Evolutionary conservation across 176 grass and related monocot species (phyloP).

Genomic region (Triticum monococcum): DNA sequence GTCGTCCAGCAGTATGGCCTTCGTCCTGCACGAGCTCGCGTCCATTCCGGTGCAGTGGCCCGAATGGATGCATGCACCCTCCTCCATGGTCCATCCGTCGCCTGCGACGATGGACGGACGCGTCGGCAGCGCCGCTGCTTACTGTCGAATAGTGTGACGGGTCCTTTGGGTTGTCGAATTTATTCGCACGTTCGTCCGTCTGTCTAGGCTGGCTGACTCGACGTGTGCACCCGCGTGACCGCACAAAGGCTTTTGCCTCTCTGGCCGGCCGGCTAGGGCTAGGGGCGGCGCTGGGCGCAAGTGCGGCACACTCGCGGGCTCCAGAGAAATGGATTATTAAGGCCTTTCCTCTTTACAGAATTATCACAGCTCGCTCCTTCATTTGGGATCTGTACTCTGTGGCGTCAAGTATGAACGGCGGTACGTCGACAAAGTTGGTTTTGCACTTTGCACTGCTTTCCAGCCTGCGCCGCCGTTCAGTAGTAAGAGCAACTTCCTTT

Average conservation of each 20-base stretch:
- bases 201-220: neutral
- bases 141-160: neutral
- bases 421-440: neutral
- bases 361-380: neutral
- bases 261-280: neutral
- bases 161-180: neutral
- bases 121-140: neutral
- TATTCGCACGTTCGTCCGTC: slow-evolving; percentile 6
- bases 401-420: neutral
- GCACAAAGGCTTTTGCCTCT: neutral
- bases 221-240: slow-evolving; percentile 25
- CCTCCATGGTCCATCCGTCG: neutral
- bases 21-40: neutral
- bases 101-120: neutral
- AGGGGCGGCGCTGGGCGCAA: neutral
- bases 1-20: neutral
- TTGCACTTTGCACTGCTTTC: neutral
- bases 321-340: neutral
- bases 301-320: neutral
- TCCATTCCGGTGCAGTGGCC: neutral
- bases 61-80: neutral
- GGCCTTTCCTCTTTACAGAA: neutral
- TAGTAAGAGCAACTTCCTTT: too few species aligned
- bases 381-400: neutral
- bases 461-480: neutral